A percentile compares a stretch with the other conserved stretches of the same genome.
phyloP scores from a whole-genome alignment of 2,329 filamentous ascomycete species.

The Clarireedia hainanense region DNA sequence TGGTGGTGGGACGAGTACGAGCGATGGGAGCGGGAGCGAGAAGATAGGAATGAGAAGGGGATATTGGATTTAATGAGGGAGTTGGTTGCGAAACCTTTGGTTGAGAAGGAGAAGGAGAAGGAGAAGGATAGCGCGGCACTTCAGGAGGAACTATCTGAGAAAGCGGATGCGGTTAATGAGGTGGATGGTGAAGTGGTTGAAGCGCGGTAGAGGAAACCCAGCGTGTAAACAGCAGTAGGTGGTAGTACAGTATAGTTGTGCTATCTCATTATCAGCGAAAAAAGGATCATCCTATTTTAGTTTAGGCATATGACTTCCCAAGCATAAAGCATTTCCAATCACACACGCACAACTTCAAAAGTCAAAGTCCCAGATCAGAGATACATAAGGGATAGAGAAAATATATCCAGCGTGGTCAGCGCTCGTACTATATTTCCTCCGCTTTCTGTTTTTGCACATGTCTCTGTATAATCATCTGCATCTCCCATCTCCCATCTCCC shows the following conservation, averaged over 20 bases:
- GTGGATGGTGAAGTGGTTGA: too few species aligned
- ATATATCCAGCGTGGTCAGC: not conserved
- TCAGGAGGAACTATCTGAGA: too few species aligned
- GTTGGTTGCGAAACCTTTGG: not conserved
- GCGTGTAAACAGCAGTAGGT: too few species aligned
- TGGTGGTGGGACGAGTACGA: conserved; percentile 47
- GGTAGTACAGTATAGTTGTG: too few species aligned
- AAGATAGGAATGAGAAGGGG: not conserved
- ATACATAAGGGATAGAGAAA: not conserved
- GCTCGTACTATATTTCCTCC: conserved; percentile 1
- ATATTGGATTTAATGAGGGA: not conserved
- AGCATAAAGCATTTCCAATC: too few species aligned
- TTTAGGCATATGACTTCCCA: too few species aligned
- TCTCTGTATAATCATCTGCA: not conserved
- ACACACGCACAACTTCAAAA: too few species aligned
- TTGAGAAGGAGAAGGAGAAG: not conserved
- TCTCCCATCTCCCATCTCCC: too few species aligned
- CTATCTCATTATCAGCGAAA: too few species aligned
- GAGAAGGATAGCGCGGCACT: not conserved
- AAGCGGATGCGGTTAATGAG: too few species aligned
- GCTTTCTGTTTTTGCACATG: not conserved
- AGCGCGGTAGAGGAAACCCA: too few species aligned
- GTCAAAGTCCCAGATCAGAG: not conserved
- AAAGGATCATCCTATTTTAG: too few species aligned
- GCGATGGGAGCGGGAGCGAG: conserved; percentile 31